phyloP scores from a whole-genome alignment of 2,329 filamentous ascomycete species.

The Byssochlamys sp. region DNA sequence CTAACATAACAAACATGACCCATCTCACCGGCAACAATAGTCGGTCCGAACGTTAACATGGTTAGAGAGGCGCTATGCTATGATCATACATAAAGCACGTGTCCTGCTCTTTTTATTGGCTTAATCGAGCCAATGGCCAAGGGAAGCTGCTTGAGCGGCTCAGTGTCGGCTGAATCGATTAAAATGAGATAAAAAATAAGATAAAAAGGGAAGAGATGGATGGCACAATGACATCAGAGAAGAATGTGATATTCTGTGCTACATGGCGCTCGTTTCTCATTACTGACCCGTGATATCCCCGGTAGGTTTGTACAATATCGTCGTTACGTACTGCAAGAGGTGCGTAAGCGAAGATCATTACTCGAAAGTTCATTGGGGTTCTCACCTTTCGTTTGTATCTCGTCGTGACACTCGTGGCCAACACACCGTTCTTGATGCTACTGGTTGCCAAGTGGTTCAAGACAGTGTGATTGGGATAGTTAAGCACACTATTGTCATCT shows the following conservation, averaged over 20 bases:
- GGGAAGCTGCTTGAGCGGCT: not conserved
- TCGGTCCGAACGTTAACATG: not conserved
- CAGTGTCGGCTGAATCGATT: not conserved
- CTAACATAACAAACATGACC: not conserved
- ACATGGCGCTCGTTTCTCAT: not conserved
- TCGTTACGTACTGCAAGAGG: conserved; percentile 72
- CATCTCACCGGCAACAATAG: not conserved
- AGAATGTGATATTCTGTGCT: not conserved
- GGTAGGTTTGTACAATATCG: conserved; percentile 92
- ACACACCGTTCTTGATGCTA: conserved; percentile 91
- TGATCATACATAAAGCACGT: not conserved
- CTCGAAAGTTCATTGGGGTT: not conserved
- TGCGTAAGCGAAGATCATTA: conserved; percentile 11
- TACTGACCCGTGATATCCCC: conserved; percentile 28
- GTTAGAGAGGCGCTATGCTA: not conserved
- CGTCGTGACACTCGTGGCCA: conserved; percentile 94
- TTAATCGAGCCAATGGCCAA: not conserved
- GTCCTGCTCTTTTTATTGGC: not conserved
- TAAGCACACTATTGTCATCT: conserved; percentile 93
- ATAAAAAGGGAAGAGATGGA: not conserved
- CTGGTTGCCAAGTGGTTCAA: conserved; percentile 94
- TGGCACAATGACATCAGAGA: not conserved
- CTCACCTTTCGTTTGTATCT: conserved; percentile 77
- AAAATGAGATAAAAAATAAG: not conserved
- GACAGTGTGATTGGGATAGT: conserved; percentile 94